These are phyloP conservation scores for Aureobasidium sp. DNA, from an alignment of 2,329 filamentous ascomycete genomes.

Conservation along the genomic window DNA sequence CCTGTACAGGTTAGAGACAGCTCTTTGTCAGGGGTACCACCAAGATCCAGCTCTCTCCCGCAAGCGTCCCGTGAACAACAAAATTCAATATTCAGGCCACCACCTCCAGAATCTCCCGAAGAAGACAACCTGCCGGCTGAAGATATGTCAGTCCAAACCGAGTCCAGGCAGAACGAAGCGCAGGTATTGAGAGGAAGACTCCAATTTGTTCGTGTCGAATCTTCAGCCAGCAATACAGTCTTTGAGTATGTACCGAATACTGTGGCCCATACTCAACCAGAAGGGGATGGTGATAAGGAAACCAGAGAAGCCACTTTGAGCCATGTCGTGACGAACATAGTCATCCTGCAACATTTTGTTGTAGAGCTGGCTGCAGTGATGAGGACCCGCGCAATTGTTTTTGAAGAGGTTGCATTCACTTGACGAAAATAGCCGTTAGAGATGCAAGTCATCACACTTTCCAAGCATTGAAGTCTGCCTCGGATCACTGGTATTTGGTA, in stretches of 20 bases:
- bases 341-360: slow-evolving; percentile 42
- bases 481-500: not conserved
- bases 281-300: slow-evolving; percentile 18
- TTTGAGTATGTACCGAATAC: not conserved
- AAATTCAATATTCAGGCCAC: slow-evolving; percentile 22
- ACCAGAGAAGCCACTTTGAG: slow-evolving; percentile 35
- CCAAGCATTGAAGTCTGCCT: not conserved
- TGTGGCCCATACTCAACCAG: not conserved
- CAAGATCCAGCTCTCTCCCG: slow-evolving; percentile 2
- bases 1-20: not conserved
- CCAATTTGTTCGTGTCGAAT: not conserved
- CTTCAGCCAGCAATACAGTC: not conserved
- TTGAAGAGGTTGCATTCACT: slow-evolving; percentile 36
- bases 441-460: not conserved
- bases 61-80: not conserved
- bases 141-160: not conserved
- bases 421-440: not conserved
- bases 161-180: slow-evolving; percentile 7
- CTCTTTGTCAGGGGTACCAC: not conserved
- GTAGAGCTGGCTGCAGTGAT: slow-evolving; percentile 40
- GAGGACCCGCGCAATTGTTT: slow-evolving; percentile 39
- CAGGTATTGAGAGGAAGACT: not conserved
- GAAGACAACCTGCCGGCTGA: not conserved
- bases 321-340: slow-evolving; percentile 42
- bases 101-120: slow-evolving; percentile 23